phyloP scores from a whole-genome alignment of 2,329 filamentous ascomycete genomes.

The Beauveria bassiana region DNA sequence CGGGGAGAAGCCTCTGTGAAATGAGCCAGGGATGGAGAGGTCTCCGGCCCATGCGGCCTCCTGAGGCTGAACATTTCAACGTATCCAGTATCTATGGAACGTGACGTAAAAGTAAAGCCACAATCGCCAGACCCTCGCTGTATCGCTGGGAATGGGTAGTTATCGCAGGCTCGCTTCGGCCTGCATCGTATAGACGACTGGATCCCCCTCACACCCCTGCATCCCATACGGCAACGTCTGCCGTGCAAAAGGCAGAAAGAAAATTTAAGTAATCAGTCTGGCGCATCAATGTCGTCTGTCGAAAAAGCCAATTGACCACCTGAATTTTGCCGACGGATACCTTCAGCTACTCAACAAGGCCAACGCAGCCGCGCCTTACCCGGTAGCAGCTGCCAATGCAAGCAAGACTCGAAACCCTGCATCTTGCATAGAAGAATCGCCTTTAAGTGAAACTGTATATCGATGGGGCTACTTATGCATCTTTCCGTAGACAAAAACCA shows the following conservation, averaged over 20 bases:
- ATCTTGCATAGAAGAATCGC: not conserved
- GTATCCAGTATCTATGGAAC: constrained; percentile 5
- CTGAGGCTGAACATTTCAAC: not conserved
- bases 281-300: too few relatives aligned
- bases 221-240: not conserved
- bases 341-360: not conserved
- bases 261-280: not conserved
- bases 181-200: not conserved
- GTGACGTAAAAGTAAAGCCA: constrained; percentile 7
- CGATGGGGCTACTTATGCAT: not conserved
- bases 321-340: constrained; percentile 3
- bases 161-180: not conserved
- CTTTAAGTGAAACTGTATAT: not conserved
- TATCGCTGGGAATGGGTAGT: not conserved
- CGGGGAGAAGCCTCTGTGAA: not conserved
- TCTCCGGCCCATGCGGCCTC: not conserved
- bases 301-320: not conserved
- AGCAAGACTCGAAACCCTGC: not conserved
- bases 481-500: not conserved
- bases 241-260: not conserved
- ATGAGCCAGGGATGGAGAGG: not conserved
- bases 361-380: not conserved
- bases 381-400: constrained; percentile 1
- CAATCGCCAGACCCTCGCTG: not conserved
- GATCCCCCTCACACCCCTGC: not conserved